These are phyloP conservation scores for Sporothrix phasma DNA, from an alignment of 2,329 filamentous ascomycete species.

Conservation along the genomic window DNA sequence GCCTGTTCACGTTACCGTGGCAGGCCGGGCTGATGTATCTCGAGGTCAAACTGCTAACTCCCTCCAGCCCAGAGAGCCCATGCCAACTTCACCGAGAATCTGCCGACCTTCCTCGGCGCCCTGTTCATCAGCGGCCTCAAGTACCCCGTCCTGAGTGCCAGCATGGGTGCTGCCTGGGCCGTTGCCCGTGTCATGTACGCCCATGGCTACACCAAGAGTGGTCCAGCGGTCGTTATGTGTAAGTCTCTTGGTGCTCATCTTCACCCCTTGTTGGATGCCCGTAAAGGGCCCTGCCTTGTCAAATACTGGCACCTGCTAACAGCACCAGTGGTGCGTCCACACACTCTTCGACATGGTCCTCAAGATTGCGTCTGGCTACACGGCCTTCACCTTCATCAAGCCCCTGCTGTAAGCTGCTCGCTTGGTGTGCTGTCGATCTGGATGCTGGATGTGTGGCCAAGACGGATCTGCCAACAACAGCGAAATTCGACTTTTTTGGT, in stretches of 20 bases:
- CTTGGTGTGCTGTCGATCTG: neutral
- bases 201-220: slow-evolving; percentile 40
- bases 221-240: slow-evolving; percentile 35
- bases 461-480: neutral
- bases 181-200: slow-evolving; percentile 45
- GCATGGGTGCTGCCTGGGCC: slow-evolving; percentile 43
- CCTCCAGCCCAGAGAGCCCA: slow-evolving; percentile 50
- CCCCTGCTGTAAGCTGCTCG: neutral
- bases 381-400: slow-evolving; percentile 28
- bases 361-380: slow-evolving; percentile 36
- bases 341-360: slow-evolving; percentile 30
- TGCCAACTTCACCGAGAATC: slow-evolving; percentile 54
- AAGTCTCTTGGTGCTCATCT: slow-evolving; percentile 16
- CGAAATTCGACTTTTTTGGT: neutral
- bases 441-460: neutral
- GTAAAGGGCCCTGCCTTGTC: neutral
- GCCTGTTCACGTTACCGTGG: neutral
- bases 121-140: slow-evolving; percentile 47
- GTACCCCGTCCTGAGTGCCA: slow-evolving; percentile 41
- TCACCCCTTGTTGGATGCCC: neutral
- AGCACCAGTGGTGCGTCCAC: slow-evolving; percentile 28
- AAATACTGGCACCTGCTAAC: neutral
- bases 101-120: slow-evolving; percentile 40
- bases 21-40: neutral
- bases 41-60: neutral